These are phyloP conservation scores for Geotrichum australiense DNA, from an alignment of 1,139 yeast species.

Conservation along the genomic window DNA sequence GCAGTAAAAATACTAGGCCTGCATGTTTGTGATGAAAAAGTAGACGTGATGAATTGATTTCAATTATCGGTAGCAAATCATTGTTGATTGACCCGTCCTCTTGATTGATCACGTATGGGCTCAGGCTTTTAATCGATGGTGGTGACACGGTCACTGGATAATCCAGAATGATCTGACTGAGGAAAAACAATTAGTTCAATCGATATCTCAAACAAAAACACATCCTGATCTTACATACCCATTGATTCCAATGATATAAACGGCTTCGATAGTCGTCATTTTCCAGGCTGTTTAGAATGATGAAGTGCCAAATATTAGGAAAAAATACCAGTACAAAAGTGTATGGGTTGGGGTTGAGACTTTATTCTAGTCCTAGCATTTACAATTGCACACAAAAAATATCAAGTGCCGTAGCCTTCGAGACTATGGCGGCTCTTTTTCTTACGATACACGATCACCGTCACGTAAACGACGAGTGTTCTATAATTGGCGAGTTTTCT, in stretches of 20 bases:
- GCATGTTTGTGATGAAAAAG: constrained; percentile 31
- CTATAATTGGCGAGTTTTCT: too few species aligned
- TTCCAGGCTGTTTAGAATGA: background rate
- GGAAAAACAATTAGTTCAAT: background rate
- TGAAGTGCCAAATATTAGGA: too few species aligned
- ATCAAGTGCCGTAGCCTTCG: too few species aligned
- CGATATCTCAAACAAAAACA: constrained; percentile 6
- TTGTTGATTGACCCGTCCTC: constrained; percentile 17
- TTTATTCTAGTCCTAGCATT: too few species aligned
- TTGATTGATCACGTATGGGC: constrained; percentile 28
- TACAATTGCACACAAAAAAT: too few species aligned
- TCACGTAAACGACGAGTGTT: too few species aligned
- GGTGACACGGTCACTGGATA: constrained; percentile 46
- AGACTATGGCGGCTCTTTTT: too few species aligned
- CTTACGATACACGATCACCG: too few species aligned
- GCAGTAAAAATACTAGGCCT: constrained; percentile 28
- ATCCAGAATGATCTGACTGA: constrained; percentile 48
- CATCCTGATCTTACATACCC: constrained; percentile 33
- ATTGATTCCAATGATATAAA: constrained; percentile 55
- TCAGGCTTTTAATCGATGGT: constrained; percentile 44
- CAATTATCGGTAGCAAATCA: constrained; percentile 21
- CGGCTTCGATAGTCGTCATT: constrained; percentile 50
- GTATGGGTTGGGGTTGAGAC: too few species aligned
- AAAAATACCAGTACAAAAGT: too few species aligned
- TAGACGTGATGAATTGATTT: constrained; percentile 30